Evolutionary conservation across 1,284 basidiomycete species (phyloP).

Genomic region (Lignosus rhinocerotis): DNA sequence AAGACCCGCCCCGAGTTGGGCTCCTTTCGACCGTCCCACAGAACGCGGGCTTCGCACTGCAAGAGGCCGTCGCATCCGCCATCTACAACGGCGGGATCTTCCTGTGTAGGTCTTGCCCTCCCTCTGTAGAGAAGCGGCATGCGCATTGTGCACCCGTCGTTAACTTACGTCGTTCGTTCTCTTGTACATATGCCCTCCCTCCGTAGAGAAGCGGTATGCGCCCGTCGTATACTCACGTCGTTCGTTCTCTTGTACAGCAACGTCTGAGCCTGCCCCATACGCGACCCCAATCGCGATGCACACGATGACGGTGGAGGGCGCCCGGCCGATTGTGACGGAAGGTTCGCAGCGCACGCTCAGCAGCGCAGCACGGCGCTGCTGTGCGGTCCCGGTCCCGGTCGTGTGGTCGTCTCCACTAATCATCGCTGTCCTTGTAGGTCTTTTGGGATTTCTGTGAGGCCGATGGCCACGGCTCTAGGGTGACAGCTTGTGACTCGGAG

Average conservation of each 20-base stretch:
- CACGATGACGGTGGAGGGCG: conserved; percentile 22
- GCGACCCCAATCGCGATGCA: conserved; percentile 16
- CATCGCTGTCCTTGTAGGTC: background rate
- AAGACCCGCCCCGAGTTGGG: conserved; percentile 65
- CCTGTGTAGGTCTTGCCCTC: conserved; percentile 37
- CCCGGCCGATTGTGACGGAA: conserved; percentile 7
- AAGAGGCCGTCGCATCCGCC: conserved; percentile 42
- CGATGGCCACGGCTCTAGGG: background rate
- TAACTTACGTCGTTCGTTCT: background rate
- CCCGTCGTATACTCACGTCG: background rate
- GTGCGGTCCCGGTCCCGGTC: background rate
- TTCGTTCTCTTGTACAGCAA: conserved; percentile 19
- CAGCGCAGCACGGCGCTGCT: conserved; percentile 3
- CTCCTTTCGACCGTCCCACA: conserved; percentile 64
- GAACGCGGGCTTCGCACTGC: conserved; percentile 45
- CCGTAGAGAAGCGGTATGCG: background rate
- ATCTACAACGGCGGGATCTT: conserved; percentile 40
- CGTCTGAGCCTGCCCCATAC: conserved; percentile 32
- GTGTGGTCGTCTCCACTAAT: background rate
- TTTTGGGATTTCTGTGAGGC: background rate
- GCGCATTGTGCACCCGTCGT: background rate
- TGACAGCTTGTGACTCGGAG: background rate
- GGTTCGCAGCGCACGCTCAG: conserved; percentile 12
- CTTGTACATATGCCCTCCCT: background rate
- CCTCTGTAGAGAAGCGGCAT: background rate